Conservation (phyloP, 768 basidiomycete genomes). For the Trametes cubensis region DNA sequence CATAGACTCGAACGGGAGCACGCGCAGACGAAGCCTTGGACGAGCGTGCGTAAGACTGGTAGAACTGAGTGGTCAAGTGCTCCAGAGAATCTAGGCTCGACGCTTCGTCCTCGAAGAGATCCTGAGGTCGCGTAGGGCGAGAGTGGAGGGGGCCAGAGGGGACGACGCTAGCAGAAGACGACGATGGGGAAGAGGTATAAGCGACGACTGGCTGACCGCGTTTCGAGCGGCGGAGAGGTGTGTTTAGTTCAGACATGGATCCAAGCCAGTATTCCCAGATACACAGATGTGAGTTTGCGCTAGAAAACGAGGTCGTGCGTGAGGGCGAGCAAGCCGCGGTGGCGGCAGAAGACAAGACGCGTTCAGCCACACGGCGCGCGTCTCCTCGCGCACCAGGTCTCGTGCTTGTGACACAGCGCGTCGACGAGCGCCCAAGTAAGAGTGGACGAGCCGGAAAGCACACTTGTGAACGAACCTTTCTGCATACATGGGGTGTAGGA, state of each 20-base stretch:
- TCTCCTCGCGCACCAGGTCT: background rate
- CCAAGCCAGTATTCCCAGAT: background rate
- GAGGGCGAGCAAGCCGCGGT: background rate
- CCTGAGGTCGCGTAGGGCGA: constrained; percentile 23
- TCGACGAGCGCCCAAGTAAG: too few relatives aligned
- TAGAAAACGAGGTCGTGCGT: background rate
- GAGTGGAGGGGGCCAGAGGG: constrained; percentile 22
- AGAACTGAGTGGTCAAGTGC: constrained; percentile 23
- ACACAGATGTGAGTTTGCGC: background rate
- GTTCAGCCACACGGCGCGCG: background rate
- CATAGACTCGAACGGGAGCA: constrained; percentile 10
- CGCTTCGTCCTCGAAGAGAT: constrained; percentile 24
- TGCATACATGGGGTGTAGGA: too few relatives aligned
- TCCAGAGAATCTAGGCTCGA: constrained; percentile 25
- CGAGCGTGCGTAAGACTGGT: constrained; percentile 12
- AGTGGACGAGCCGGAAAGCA: too few relatives aligned
- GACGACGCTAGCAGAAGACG: constrained; percentile 20
- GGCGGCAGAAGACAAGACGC: background rate
- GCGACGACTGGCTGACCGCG: constrained; percentile 8
- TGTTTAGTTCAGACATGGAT: constrained; percentile 1
- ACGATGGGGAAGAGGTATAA: background rate
- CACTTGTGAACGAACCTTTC: too few relatives aligned
- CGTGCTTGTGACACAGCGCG: background rate
- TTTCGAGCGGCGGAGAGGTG: constrained; percentile 13
- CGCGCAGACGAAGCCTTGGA: background rate